Conservation (phyloP, 768 basidiomycete genomes). For the Auricularia auricula-judae region DNA sequence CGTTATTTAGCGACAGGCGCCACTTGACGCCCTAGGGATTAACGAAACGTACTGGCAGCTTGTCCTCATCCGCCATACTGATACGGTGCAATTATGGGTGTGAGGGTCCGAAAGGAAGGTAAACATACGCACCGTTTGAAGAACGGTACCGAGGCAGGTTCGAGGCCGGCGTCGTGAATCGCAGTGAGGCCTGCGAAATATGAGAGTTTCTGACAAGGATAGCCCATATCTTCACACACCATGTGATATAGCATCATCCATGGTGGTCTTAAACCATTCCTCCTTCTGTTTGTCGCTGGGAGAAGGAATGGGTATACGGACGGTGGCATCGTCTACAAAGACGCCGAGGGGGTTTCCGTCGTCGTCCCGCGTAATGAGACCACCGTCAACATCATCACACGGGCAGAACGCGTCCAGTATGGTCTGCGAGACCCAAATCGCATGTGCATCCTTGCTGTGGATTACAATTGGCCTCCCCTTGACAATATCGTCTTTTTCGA, state of each 20-base stretch:
- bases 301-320: slow-evolving; percentile 53
- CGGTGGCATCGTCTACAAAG: slow-evolving; percentile 84
- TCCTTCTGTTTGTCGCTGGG: slow-evolving; percentile 46
- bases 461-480: slow-evolving; percentile 62
- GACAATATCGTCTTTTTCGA: slow-evolving; percentile 21
- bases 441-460: slow-evolving; percentile 72
- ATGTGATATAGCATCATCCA: slow-evolving; percentile 57
- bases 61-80: slow-evolving; percentile 59
- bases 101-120: neutral
- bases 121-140: slow-evolving; percentile 42
- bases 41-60: slow-evolving; percentile 47
- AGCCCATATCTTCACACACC: slow-evolving; percentile 25
- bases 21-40: neutral
- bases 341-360: slow-evolving; percentile 64
- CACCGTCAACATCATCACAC: slow-evolving; percentile 48
- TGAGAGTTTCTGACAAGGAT: neutral
- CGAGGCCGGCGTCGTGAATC: slow-evolving; percentile 71
- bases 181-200: slow-evolving; percentile 39
- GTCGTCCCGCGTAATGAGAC: slow-evolving; percentile 57
- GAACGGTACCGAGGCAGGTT: slow-evolving; percentile 43
- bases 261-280: slow-evolving; percentile 53
- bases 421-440: slow-evolving; percentile 71
- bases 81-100: neutral
- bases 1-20: neutral
- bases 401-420: slow-evolving; percentile 34